A percentile compares a stretch with the other conserved stretches of the same genome.
phyloP scores from a whole-genome alignment of 345 rosid species.

The Cardamine resedifolia region DNA sequence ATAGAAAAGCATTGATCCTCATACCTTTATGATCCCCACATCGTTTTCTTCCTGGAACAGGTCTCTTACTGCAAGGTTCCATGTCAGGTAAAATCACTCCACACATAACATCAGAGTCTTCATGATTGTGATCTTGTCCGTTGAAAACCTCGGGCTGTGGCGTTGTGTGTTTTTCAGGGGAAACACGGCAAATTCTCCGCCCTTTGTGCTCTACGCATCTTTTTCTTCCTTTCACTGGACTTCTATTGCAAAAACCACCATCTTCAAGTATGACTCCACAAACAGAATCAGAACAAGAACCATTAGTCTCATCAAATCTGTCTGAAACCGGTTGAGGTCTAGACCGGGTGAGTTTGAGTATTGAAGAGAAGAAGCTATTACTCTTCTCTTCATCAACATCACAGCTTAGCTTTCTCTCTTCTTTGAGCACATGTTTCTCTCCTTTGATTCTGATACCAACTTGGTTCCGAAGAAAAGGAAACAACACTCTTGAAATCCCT shows the following conservation, averaged over 20 bases:
- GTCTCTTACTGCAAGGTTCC: slow-evolving; percentile 44
- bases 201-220: slow-evolving; percentile 75
- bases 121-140: not conserved
- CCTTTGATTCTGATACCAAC: slow-evolving; percentile 66
- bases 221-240: slow-evolving; percentile 59
- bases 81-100: slow-evolving; percentile 57
- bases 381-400: slow-evolving; percentile 39
- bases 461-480: slow-evolving; percentile 43
- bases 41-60: slow-evolving; percentile 57
- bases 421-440: slow-evolving; percentile 36
- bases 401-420: slow-evolving; percentile 26
- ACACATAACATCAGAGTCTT: slow-evolving; percentile 34
- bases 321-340: slow-evolving; percentile 53
- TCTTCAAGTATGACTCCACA: slow-evolving; percentile 58
- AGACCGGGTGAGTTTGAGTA: slow-evolving; percentile 55
- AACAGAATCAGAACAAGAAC: slow-evolving; percentile 27
- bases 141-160: slow-evolving; percentile 10
- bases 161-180: slow-evolving; percentile 19
- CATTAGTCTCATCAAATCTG: slow-evolving; percentile 1
- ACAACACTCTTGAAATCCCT: slow-evolving; percentile 38
- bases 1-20: slow-evolving; percentile 44
- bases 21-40: slow-evolving; percentile 70
- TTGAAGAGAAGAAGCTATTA: slow-evolving; percentile 36
- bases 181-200: slow-evolving; percentile 44
- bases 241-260: slow-evolving; percentile 49